phyloP scores from a whole-genome alignment of 495 filamentous ascomycete species.

The Apiosordaria backusii region DNA sequence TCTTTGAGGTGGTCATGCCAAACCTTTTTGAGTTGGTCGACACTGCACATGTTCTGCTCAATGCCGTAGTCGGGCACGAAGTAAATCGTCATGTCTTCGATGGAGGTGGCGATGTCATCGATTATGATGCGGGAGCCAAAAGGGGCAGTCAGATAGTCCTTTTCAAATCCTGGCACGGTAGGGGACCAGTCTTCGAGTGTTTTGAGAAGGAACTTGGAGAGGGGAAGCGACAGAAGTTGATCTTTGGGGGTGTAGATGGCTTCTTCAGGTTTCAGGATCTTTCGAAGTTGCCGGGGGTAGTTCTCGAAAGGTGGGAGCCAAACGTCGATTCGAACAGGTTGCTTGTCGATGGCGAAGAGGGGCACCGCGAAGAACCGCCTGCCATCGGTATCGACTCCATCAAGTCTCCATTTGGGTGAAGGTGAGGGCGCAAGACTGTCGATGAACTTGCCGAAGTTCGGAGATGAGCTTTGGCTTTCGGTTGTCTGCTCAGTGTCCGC shows the following conservation, averaged over 20 bases:
- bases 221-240: constrained; percentile 23
- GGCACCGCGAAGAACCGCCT: constrained; percentile 39
- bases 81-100: constrained; percentile 28
- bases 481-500: background rate
- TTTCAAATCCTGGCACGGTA: constrained; percentile 25
- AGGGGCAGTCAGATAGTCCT: constrained; percentile 32
- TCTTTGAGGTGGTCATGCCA: constrained; percentile 28
- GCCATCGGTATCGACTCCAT: constrained; percentile 35
- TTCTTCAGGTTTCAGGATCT: constrained; percentile 31
- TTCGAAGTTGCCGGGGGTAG: constrained; percentile 27
- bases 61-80: constrained; percentile 37
- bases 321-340: constrained; percentile 41
- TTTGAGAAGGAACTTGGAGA: constrained; percentile 33
- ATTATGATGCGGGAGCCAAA: constrained; percentile 41
- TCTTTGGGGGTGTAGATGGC: constrained; percentile 26
- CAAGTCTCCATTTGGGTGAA: constrained; percentile 34
- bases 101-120: constrained; percentile 26
- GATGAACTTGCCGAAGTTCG: constrained; percentile 39
- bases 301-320: constrained; percentile 35
- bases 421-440: constrained; percentile 32
- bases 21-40: constrained; percentile 28
- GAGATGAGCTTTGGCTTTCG: constrained; percentile 28
- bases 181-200: constrained; percentile 35
- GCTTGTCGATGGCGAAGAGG: constrained; percentile 28
- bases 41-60: constrained; percentile 35